These are phyloP conservation scores for Apiotrichum sp. DNA, from an alignment of 1,284 basidiomycete genomes.

Conservation along the genomic window DNA sequence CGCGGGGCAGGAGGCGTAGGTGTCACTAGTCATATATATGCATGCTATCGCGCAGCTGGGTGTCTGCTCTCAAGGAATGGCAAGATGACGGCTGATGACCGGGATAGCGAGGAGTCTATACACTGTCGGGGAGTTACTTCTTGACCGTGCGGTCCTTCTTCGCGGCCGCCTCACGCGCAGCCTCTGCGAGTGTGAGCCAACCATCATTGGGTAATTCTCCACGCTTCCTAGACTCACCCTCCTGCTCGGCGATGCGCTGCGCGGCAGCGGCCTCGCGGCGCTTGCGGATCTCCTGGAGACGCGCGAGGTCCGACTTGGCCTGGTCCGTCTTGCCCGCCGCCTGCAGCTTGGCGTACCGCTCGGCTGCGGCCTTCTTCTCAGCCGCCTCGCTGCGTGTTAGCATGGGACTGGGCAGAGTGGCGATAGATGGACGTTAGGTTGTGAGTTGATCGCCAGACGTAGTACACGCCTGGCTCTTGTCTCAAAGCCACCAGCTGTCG, in stretches of 20 bases:
- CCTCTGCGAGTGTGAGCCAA: conserved; percentile 25
- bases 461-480: background rate
- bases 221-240: conserved; percentile 48
- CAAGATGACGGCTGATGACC: too few species aligned
- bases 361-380: conserved; percentile 80
- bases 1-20: conserved; percentile 39
- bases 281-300: conserved; percentile 75
- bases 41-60: conserved; percentile 5
- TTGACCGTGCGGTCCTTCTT: conserved; percentile 28
- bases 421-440: background rate
- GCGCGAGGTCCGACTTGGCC: conserved; percentile 76
- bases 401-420: background rate
- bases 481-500: too few species aligned
- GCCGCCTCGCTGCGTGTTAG: conserved; percentile 64
- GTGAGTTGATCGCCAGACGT: background rate
- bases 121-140: background rate
- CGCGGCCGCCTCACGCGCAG: conserved; percentile 38
- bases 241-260: conserved; percentile 75
- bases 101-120: too few species aligned
- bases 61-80: too few species aligned
- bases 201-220: background rate
- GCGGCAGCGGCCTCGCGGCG: conserved; percentile 79
- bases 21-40: conserved; percentile 5
- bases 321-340: conserved; percentile 78
- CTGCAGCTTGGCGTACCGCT: conserved; percentile 56